These are phyloP conservation scores for Juncus effusus DNA, from an alignment of 176 grass and related monocot genomes.

Conservation along the genomic window DNA sequence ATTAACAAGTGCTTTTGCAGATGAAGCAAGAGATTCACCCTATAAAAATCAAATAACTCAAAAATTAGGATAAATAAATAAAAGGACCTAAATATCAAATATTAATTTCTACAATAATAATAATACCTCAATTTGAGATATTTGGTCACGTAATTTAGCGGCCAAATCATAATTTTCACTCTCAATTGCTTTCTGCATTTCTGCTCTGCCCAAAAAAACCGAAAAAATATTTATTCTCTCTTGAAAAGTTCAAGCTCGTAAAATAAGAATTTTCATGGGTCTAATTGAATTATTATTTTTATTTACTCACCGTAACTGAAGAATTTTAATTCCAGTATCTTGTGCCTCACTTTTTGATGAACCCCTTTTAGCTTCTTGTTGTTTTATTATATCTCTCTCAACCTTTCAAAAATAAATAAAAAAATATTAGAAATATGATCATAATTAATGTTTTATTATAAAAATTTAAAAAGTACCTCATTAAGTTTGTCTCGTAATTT, in stretches of 20 bases:
- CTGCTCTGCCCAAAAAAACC: constrained; percentile 62
- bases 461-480: constrained; percentile 44
- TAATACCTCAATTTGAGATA: constrained; percentile 85
- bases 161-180: constrained; percentile 85
- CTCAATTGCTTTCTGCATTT: constrained; percentile 87
- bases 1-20: constrained; percentile 86
- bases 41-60: constrained; percentile 36
- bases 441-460: constrained; percentile 26
- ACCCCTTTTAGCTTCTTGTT: constrained; percentile 83
- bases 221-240: constrained; percentile 24
- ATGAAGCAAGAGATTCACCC: constrained; percentile 72
- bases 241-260: constrained; percentile 14
- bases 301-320: constrained; percentile 57
- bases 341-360: constrained; percentile 94
- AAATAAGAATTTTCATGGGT: constrained; percentile 10
- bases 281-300: constrained; percentile 17
- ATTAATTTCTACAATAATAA: not conserved
- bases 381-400: constrained; percentile 72
- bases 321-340: constrained; percentile 80
- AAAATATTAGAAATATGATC: not conserved
- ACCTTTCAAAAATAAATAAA: constrained; percentile 41
- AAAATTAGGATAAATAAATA: constrained; percentile 10
- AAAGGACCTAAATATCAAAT: not conserved
- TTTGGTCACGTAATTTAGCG: constrained; percentile 70
- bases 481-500: constrained; percentile 77